phyloP scores from a whole-genome alignment of 1,139 yeast genomes.

The Zygotorulaspora mrakii region DNA sequence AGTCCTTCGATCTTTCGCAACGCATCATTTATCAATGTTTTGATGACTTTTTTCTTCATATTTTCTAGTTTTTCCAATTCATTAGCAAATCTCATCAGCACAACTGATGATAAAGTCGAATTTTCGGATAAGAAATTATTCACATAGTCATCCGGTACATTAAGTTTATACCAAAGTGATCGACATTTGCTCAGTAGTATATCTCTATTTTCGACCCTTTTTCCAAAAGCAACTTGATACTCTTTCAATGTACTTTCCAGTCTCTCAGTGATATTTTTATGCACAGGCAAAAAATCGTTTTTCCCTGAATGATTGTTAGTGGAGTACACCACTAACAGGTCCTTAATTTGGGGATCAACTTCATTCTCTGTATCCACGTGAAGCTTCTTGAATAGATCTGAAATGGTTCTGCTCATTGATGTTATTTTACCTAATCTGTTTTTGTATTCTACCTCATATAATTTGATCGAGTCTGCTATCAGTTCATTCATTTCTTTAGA shows the following conservation, averaged over 20 bases:
- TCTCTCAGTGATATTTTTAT: constrained; percentile 9
- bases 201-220: constrained; percentile 27
- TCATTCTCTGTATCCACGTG: constrained; percentile 10
- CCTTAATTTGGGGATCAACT: constrained; percentile 10
- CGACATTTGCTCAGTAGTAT: constrained; percentile 39
- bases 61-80: constrained; percentile 58
- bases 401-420: constrained; percentile 4
- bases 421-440: constrained; percentile 8
- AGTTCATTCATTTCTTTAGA: constrained; percentile 22
- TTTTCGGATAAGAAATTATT: constrained; percentile 42
- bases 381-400: constrained; percentile 7
- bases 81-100: constrained; percentile 38
- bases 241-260: constrained; percentile 18
- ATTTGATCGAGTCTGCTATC: constrained; percentile 14
- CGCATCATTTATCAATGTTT: constrained; percentile 61
- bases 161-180: constrained; percentile 50
- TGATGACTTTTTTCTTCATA: constrained; percentile 61
- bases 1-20: constrained; percentile 53
- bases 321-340: constrained; percentile 7
- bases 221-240: constrained; percentile 21
- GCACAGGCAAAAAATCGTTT: constrained; percentile 12
- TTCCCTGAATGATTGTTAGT: not conserved
- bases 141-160: constrained; percentile 41
- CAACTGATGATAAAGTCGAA: constrained; percentile 29
- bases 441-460: constrained; percentile 23